Conservation (phyloP, 2,329 filamentous ascomycete species). For the Magnaporthiopsis poae region DNA sequence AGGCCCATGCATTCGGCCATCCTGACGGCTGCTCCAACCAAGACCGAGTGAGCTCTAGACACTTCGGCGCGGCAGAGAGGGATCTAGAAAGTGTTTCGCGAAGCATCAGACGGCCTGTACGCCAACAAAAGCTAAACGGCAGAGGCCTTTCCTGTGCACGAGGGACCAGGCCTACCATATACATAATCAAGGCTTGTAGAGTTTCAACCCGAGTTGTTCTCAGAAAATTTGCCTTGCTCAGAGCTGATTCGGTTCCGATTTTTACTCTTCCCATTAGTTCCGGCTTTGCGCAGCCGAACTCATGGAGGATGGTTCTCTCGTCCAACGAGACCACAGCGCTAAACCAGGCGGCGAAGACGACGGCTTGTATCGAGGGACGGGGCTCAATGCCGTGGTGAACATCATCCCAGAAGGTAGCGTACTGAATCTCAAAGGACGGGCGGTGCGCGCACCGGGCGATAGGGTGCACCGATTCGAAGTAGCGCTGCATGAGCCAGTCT, state of each 20-base stretch:
- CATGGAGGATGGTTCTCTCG: constrained; percentile 38
- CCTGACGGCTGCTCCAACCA: constrained; percentile 61
- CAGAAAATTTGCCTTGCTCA: constrained; percentile 61
- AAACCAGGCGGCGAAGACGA: constrained; percentile 61
- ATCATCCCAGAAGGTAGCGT: constrained; percentile 55
- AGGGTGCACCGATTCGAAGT: constrained; percentile 58
- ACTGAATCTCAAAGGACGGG: constrained; percentile 56
- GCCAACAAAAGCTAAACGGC: background rate
- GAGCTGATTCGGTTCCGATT: constrained; percentile 55
- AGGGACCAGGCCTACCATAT: constrained; percentile 45
- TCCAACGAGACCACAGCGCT: constrained; percentile 58
- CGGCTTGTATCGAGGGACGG: constrained; percentile 52
- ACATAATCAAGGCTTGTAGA: constrained; percentile 68
- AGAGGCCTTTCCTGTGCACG: background rate
- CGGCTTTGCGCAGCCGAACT: constrained; percentile 45
- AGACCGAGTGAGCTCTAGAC: constrained; percentile 61
- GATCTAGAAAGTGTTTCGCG: constrained; percentile 34
- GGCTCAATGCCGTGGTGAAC: constrained; percentile 52
- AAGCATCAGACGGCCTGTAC: background rate
- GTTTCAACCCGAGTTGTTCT: constrained; percentile 63
- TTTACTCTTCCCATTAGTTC: constrained; percentile 54
- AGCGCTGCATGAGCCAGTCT: constrained; percentile 55
- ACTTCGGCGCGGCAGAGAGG: constrained; percentile 63
- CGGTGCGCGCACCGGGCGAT: constrained; percentile 59
- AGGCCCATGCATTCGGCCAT: constrained; percentile 71